Percentiles rank a stretch among this genome's conserved stretches.
Evolutionary conservation across 495 filamentous ascomycete species (phyloP).

Genomic region (Articulospora tetracladia): DNA sequence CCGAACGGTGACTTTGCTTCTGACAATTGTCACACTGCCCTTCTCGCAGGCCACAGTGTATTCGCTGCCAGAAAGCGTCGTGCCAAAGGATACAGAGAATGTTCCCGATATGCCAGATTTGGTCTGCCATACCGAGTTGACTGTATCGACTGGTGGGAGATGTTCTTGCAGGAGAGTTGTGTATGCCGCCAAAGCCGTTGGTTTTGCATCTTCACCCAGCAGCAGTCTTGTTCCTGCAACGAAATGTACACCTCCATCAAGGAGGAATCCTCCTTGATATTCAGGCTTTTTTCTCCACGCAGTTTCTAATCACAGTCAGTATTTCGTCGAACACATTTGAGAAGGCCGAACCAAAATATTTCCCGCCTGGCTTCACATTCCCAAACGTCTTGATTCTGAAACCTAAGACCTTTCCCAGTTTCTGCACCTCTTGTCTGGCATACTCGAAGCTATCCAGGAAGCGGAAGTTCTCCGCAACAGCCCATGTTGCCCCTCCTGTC

Average conservation of each 20-base stretch:
- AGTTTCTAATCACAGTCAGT: conserved; percentile 42
- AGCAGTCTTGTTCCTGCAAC: conserved; percentile 60
- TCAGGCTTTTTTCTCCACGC: conserved; percentile 68
- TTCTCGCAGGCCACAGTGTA: conserved; percentile 50
- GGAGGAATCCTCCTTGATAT: conserved; percentile 73
- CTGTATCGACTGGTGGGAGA: conserved; percentile 71
- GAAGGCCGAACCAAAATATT: conserved; percentile 49
- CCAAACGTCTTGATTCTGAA: conserved; percentile 56
- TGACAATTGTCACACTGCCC: conserved; percentile 43
- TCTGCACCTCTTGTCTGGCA: conserved; percentile 51
- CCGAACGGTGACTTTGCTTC: conserved; percentile 35
- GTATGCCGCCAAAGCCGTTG: conserved; percentile 52
- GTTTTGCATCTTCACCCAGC: conserved; percentile 48
- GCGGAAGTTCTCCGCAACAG: conserved; percentile 75
- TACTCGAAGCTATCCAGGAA: conserved; percentile 56
- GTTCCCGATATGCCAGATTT: conserved; percentile 59
- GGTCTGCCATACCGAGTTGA: conserved; percentile 60
- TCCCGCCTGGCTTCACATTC: conserved; percentile 49
- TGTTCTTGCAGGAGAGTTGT: conserved; percentile 54
- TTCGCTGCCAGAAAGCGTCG: conserved; percentile 50
- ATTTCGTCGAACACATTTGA: background rate
- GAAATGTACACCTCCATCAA: conserved; percentile 76
- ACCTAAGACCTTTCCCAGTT: conserved; percentile 59
- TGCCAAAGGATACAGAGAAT: conserved; percentile 62
- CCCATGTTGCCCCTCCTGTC: conserved; percentile 45